These are phyloP conservation scores for Hygrophila difformis DNA, from an alignment of 257 asterid species.

Conservation along the genomic window DNA sequence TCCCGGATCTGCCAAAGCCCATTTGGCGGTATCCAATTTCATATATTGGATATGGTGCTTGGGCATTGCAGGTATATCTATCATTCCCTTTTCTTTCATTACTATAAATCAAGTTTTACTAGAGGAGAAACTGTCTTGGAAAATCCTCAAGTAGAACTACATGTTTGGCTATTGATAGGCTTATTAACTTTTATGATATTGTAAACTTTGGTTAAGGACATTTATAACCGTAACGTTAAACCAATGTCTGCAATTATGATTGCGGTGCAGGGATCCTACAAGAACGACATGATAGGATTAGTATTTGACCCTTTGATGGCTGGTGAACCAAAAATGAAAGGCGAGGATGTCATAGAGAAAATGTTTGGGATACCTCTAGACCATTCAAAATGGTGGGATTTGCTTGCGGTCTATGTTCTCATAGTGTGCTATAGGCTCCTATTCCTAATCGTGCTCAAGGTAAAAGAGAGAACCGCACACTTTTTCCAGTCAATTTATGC, in stretches of 20 bases:
- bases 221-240: too few relatives aligned
- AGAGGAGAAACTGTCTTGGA: too few relatives aligned
- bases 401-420: slow-evolving; percentile 44
- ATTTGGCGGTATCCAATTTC: slow-evolving; percentile 90
- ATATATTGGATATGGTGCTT: slow-evolving; percentile 66
- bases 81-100: background rate
- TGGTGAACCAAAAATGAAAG: slow-evolving; percentile 49
- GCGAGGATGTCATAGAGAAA: slow-evolving; percentile 41
- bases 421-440: slow-evolving; percentile 46
- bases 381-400: slow-evolving; percentile 92
- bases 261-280: slow-evolving; percentile 42
- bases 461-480: slow-evolving; percentile 36
- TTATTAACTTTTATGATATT: too few relatives aligned
- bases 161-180: too few relatives aligned
- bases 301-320: slow-evolving; percentile 59
- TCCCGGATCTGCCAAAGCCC: slow-evolving; percentile 72
- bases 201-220: too few relatives aligned
- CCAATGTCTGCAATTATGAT: background rate
- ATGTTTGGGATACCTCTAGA: slow-evolving; percentile 52
- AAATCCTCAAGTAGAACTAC: too few relatives aligned
- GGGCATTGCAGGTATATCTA: slow-evolving; percentile 68
- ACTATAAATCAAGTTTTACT: too few relatives aligned
- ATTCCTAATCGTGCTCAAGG: slow-evolving; percentile 51
- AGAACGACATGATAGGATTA: slow-evolving; percentile 68
- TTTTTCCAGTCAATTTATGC: slow-evolving; percentile 42